Percentiles rank a stretch among this genome's conserved stretches.
Conservation (phyloP, 345 rosid species). For the Anastatica hierochuntica region DNA sequence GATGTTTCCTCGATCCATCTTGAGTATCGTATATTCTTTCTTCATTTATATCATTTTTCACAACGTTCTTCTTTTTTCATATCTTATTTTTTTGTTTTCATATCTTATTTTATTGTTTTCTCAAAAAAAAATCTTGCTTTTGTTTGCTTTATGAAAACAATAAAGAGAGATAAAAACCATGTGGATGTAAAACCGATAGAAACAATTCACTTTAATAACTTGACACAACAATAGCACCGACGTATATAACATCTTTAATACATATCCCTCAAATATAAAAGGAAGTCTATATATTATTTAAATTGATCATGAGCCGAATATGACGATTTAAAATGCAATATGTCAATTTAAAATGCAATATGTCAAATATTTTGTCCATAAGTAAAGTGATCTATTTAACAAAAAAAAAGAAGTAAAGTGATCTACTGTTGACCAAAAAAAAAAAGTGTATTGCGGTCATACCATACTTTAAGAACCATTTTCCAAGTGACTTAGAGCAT, state of each 20-base stretch:
- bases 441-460: constrained; percentile 5
- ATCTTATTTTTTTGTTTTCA: too few species aligned
- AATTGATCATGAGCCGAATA: not conserved
- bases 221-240: constrained; percentile 9
- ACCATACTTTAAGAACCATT: not conserved
- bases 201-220: constrained; percentile 14
- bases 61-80: too few species aligned
- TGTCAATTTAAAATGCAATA: not conserved
- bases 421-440: constrained; percentile 16
- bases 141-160: constrained; percentile 2
- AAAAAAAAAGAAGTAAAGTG: not conserved
- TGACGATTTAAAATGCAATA: not conserved
- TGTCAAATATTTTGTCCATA: constrained; percentile 16
- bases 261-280: not conserved
- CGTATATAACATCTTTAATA: constrained; percentile 6
- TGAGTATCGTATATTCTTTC: not conserved
- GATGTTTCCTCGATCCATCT: too few species aligned
- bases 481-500: too few species aligned
- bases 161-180: not conserved
- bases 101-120: too few species aligned
- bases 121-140: too few species aligned
- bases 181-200: constrained; percentile 8
- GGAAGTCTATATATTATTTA: not conserved
- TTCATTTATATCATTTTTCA: not conserved
- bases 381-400: constrained; percentile 12